A percentile compares a stretch with the other conserved stretches of the same genome.
Evolutionary conservation across 306 rosid genomes (phyloP).

Genomic region (Trifolium repens): DNA sequence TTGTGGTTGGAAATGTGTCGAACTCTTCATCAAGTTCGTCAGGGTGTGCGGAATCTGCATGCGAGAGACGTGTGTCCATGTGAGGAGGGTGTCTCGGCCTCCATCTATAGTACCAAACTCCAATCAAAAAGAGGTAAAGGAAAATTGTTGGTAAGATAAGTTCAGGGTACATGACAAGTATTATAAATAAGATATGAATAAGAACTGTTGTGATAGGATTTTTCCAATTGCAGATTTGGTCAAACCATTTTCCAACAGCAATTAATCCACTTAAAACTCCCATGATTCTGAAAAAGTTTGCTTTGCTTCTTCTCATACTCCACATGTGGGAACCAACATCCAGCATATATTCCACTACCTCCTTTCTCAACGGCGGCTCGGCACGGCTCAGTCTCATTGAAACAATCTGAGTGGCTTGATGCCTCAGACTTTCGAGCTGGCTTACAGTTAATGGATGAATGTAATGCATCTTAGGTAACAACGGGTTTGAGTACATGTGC

Average conservation of each 20-base stretch:
- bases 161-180: constrained; percentile 96
- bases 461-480: constrained; percentile 96
- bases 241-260: constrained; percentile 98
- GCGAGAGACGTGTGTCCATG: constrained; percentile 98
- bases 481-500: constrained; percentile 95
- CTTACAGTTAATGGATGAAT: constrained; percentile 84
- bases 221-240: constrained; percentile 95
- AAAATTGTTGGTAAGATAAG: constrained; percentile 92
- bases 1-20: constrained; percentile 86
- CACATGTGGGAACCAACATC: constrained; percentile 97
- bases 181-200: constrained; percentile 83
- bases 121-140: constrained; percentile 95
- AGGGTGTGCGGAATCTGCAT: constrained; percentile 85
- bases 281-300: constrained; percentile 93
- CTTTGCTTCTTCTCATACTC: constrained; percentile 99
- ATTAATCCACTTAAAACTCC: constrained; percentile 86
- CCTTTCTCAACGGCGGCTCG: constrained; percentile 91
- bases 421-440: constrained; percentile 95
- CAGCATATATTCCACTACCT: constrained; percentile 92
- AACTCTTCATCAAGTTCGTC: constrained; percentile 96
- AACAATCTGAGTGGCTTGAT: constrained; percentile 92
- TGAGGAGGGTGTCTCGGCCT: constrained; percentile 99
- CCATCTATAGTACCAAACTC: constrained; percentile 98
- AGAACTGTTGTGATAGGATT: constrained; percentile 93
- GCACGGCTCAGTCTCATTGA: constrained; percentile 86